Conservation (phyloP, 2,329 filamentous ascomycete genomes). For the Bipolaris sorokiniana region DNA sequence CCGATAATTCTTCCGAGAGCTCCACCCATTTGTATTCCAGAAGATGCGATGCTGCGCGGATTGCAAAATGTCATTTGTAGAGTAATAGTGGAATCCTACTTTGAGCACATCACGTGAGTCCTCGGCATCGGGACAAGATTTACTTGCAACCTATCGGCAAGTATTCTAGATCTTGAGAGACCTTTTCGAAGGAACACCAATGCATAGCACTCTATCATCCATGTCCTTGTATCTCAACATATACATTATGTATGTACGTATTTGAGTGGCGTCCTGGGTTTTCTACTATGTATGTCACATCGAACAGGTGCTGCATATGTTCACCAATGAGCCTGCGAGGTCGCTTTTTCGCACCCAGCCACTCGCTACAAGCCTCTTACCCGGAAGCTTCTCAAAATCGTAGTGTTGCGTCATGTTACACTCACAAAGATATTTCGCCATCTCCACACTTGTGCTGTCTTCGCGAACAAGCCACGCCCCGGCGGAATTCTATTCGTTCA, state of each 20-base stretch:
- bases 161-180: no score
- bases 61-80: background rate
- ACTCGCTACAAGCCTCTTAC: constrained; percentile 14
- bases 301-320: background rate
- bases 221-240: background rate
- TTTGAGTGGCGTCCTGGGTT: no score
- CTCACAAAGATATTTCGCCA: background rate
- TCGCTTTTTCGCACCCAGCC: background rate
- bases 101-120: no score
- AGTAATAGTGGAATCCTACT: background rate
- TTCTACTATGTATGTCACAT: constrained; percentile 1
- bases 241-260: no score
- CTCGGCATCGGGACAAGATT: no score
- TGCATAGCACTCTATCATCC: background rate
- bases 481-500: constrained; percentile 22
- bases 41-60: background rate
- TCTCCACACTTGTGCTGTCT: background rate
- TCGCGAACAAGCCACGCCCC: constrained; percentile 1
- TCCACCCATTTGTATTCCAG: background rate
- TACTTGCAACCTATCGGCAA: no score
- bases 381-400: constrained; percentile 5
- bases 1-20: constrained; percentile 8
- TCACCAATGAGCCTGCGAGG: background rate
- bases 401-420: background rate
- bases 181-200: no score